These are phyloP conservation scores for Pulveroboletus sp. DNA, from an alignment of 768 basidiomycete species.

Conservation along the genomic window DNA sequence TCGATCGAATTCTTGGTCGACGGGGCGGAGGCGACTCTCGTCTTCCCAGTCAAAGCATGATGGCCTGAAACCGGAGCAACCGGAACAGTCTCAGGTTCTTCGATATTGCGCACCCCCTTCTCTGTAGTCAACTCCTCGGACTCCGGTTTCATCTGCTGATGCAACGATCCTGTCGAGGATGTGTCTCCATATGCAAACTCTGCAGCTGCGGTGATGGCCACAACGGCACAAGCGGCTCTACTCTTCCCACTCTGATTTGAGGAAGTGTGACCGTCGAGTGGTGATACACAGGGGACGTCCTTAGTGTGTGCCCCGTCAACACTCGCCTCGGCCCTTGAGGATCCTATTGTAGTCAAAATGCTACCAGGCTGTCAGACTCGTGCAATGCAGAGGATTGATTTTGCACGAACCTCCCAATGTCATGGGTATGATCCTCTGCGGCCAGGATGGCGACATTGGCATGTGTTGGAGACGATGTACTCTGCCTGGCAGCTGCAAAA, in stretches of 20 bases:
- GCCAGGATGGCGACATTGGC: not conserved
- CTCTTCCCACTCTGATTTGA: not conserved
- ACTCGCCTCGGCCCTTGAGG: not conserved
- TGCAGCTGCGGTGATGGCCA: not conserved
- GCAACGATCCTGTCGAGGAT: not conserved
- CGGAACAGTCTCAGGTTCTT: not conserved
- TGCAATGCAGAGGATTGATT: not conserved
- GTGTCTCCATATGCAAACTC: not conserved
- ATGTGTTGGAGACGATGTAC: not conserved
- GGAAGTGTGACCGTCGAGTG: not conserved
- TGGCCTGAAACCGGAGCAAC: not conserved
- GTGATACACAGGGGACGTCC: not conserved
- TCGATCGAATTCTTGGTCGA: not conserved
- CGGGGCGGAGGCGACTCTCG: not conserved
- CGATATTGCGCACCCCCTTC: not conserved
- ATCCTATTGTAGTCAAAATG: not conserved
- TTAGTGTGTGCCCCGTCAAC: not conserved
- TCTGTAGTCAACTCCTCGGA: not conserved
- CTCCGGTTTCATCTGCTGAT: not conserved
- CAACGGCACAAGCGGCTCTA: not conserved
- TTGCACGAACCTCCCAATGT: conserved; percentile 5
- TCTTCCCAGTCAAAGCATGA: not conserved
- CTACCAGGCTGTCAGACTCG: not conserved
- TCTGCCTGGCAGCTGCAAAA: not conserved
- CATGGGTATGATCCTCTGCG: not conserved